Base-by-base conservation (phyloP, 1,284 basidiomycete genomes). In the Malassezia yamatoensis region DNA sequence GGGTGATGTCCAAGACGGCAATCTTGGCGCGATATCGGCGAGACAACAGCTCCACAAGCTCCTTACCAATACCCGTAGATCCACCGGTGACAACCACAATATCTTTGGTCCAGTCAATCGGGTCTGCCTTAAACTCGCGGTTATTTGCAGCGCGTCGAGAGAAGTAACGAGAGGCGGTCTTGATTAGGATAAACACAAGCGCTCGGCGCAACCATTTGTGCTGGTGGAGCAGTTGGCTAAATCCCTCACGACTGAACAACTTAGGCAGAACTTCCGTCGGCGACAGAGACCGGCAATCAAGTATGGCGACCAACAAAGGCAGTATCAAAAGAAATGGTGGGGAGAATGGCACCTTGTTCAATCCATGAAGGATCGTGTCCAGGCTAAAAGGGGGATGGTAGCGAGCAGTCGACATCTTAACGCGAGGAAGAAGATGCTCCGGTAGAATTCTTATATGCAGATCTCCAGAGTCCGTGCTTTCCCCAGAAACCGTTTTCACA, bases 41-140 rank as follows among this genome's bases (percentile, higher is more conserved):
- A 45, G 61, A 63, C 41, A 74, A 49, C 5, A 63, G 38, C 65
- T 73, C 64, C 5, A 74, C 72, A 20, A 67, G 56, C 37, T 63
- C 64, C 52, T 66, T 69, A 48, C 72, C 72, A 42, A 74, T 74
- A 32, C 72, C 72, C n/a, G 65, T 58, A 0, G 70, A 59, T 7
- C 70, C 72, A 34, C 72, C 72, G 13, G 72, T 73, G 53, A 74
- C 64, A 40, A 72, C 70, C 40, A 74, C 39, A 5, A 74, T 62
- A 41, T 74, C 72, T 41, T 66, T 59, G 7, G 42, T 49, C 60
- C 68, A 74, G 50, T 68, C 44, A 33, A 66, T 63, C 20, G 58
- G 61, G 46, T 73, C 69, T 10, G 59, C 55, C 24, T 39, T 39
- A 49, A 58, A 66, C 37, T 60, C 54, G 16, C 59, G 62, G 53